Conservation (phyloP, 768 basidiomycete species). For the Trametes coccinea region DNA sequence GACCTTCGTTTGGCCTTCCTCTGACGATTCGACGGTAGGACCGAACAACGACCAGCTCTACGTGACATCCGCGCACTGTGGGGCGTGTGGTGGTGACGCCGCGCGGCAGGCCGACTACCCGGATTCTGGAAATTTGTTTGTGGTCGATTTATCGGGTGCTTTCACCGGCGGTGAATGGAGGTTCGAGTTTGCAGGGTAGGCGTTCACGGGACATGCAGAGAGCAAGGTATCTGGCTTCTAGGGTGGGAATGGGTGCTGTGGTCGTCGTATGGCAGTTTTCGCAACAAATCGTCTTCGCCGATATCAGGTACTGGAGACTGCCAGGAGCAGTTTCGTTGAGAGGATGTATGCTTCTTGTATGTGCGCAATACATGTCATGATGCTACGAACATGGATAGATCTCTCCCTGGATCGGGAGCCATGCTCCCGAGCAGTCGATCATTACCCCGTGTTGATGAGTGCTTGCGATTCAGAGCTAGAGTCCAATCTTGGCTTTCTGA, state of each 20-base stretch:
- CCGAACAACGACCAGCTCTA: constrained; percentile 62
- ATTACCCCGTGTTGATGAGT: no score
- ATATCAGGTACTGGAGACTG: no score
- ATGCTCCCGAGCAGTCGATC: no score
- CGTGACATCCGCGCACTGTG: constrained; percentile 55
- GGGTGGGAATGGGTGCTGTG: constrained; percentile 1
- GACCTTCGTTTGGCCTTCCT: constrained; percentile 2
- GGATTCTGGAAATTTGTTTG: constrained; percentile 57
- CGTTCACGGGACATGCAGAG: constrained; percentile 10
- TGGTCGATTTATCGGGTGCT: constrained; percentile 47
- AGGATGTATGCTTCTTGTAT: no score
- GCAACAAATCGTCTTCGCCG: no score
- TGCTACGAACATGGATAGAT: no score
- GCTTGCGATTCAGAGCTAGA: no score
- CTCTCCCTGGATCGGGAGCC: no score
- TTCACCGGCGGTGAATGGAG: constrained; percentile 41
- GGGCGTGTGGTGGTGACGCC: constrained; percentile 57
- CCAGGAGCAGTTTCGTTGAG: no score
- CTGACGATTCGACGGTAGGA: constrained; percentile 38
- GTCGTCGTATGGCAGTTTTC: background rate
- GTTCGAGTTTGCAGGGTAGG: constrained; percentile 24
- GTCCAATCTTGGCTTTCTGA: no score
- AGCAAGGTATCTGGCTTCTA: constrained; percentile 3
- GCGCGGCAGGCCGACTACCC: constrained; percentile 49
- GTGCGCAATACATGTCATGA: no score